Conservation (phyloP, 805 yeast genomes). For the Yarrowia sp. region DNA sequence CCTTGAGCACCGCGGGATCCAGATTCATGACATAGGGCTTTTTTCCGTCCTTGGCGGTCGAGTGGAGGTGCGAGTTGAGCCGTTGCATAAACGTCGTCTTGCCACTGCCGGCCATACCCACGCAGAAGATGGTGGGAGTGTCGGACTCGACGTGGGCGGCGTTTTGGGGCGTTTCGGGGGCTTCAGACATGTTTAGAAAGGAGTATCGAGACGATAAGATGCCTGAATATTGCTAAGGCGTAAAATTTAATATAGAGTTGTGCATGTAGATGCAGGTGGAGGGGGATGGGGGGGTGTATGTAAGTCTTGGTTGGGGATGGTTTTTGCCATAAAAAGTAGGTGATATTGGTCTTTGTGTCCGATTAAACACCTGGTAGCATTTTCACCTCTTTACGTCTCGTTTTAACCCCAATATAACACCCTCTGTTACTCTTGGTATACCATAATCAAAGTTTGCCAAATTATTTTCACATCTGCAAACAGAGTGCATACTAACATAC, state of each 20-base stretch:
- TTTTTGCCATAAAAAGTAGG: too few species aligned
- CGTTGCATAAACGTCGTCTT: slow-evolving; percentile 98
- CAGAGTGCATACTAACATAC: background rate
- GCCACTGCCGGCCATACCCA: slow-evolving; percentile 79
- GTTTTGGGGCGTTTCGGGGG: background rate
- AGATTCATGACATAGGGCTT: slow-evolving; percentile 86
- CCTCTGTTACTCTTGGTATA: too few species aligned
- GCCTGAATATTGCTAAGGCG: slow-evolving; percentile 17
- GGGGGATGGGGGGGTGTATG: background rate
- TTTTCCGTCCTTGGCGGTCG: slow-evolving; percentile 42
- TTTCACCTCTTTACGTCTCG: too few species aligned
- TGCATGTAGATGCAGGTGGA: background rate
- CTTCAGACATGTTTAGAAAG: background rate
- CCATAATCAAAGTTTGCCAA: too few species aligned
- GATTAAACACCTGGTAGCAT: too few species aligned
- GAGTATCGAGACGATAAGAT: background rate
- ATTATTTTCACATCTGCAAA: background rate
- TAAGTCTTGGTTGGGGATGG: too few species aligned
- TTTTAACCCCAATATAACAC: too few species aligned
- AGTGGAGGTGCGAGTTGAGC: slow-evolving; percentile 80
- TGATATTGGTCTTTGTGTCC: too few species aligned
- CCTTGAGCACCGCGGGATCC: slow-evolving; percentile 92
- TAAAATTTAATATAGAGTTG: slow-evolving; percentile 17
- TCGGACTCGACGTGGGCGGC: slow-evolving; percentile 9
- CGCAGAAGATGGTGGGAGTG: slow-evolving; percentile 42